Conservation (phyloP, 208 protist genomes). For the Trypanosoma lewisi region DNA sequence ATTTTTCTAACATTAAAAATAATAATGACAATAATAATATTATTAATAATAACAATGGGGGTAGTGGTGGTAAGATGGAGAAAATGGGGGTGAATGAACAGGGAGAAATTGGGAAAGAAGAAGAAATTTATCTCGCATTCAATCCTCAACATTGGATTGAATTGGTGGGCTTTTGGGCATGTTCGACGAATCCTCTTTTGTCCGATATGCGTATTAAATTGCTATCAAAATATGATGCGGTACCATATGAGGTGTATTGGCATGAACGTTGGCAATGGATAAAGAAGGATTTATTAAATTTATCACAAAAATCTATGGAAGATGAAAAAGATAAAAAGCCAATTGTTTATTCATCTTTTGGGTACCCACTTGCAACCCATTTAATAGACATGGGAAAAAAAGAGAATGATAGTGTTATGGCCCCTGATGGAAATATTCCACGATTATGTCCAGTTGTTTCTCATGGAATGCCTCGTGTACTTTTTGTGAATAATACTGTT, state of each 20-base stretch:
- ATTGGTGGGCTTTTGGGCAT: conserved; percentile 79
- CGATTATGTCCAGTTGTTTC: conserved; percentile 49
- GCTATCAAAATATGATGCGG: neutral
- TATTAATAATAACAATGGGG: no score
- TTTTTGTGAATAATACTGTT: conserved; percentile 44
- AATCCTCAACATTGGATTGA: conserved; percentile 70
- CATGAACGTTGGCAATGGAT: neutral
- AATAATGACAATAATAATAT: neutral
- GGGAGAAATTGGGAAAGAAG: neutral
- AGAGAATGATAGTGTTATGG: neutral
- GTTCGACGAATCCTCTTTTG: conserved; percentile 62
- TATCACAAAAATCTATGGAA: no score
- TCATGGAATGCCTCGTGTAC: conserved; percentile 47
- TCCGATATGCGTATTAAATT: conserved; percentile 9
- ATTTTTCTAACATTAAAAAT: neutral
- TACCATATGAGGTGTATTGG: conserved; percentile 25
- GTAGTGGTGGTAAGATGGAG: no score
- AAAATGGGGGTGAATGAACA: no score
- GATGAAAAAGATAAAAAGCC: neutral
- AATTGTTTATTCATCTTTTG: conserved; percentile 12
- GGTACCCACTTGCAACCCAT: conserved; percentile 25
- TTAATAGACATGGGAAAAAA: neutral
- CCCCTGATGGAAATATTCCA: neutral
- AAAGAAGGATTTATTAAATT: neutral
- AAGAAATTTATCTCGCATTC: conserved; percentile 35